Base-by-base conservation (phyloP, 2,329 filamentous ascomycete species). In the Sclerotinia subarctica region DNA sequence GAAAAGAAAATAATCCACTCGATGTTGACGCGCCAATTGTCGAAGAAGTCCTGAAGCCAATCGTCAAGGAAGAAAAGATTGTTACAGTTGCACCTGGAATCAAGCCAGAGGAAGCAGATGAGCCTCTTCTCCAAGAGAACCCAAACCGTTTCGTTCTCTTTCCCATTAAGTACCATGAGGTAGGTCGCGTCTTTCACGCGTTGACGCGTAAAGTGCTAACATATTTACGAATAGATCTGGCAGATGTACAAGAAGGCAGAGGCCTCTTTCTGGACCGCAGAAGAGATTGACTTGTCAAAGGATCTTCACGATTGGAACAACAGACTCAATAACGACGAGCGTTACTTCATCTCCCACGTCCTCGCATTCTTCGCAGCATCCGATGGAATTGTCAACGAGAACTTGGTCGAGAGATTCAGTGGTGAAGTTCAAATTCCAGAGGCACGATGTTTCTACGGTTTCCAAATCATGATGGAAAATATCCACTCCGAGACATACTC, bases 401-500 rank as follows among this genome's bases (percentile, higher is more conserved):
- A 99, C 85, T 86, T 99, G 32, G 89, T 99, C 70, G 94, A 98
- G 87, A 92, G 95, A 72, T 99, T 99, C 88, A 96, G 92, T 77
- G 90, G 88, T 73, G 95, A 99, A 82, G 94, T 99, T 42, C 95
- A 99, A 83, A 89, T 98, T 69, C 94, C 95, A 15, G 95, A 99
- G 83, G 95, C 95, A 72, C 93, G 95, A 77, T 99, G 95, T 89
- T 99, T 99, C 87, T 99, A 99, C 81, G 95, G 95, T 73, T 99
- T 99, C 88, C 95, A 99, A 85, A 98, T 98, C 84, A 99, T 99
- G 95, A 98, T 99, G 92, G 95, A 99, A 86, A 99, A 99, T 84
- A 97, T 99, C 77, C 95, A 99, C 87, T 97, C 95, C 21, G 95
- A 99, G 85, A 99, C 95, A 66, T 99, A 99, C 87, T 98, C 94